A percentile compares a stretch with the other conserved stretches of the same genome.
phyloP scores from a whole-genome alignment of 495 filamentous ascomycete genomes.

The Thozetella sp. region DNA sequence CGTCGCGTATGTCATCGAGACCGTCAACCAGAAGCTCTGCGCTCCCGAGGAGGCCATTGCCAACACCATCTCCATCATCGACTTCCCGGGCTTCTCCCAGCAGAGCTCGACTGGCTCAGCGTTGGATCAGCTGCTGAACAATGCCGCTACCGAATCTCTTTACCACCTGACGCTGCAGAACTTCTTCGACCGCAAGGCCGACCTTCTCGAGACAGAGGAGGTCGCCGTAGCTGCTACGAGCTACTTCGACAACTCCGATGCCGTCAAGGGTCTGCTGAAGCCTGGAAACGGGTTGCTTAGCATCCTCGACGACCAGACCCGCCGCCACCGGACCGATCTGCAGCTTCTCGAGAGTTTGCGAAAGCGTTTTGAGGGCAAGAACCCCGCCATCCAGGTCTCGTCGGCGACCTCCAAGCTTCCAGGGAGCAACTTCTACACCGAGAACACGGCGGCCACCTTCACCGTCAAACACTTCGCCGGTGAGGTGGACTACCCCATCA shows the following conservation, averaged over 20 bases:
- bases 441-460: constrained; percentile 75
- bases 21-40: constrained; percentile 86
- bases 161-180: constrained; percentile 93
- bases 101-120: constrained; percentile 78
- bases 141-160: constrained; percentile 86
- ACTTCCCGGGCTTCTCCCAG: constrained; percentile 95
- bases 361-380: constrained; percentile 93
- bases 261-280: constrained; percentile 87
- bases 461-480: constrained; percentile 94
- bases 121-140: constrained; percentile 92
- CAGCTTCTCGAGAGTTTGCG: constrained; percentile 88
- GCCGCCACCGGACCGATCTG: constrained; percentile 81
- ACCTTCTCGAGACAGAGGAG: constrained; percentile 90
- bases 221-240: constrained; percentile 85
- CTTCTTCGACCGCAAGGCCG: constrained; percentile 92
- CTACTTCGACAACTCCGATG: constrained; percentile 97
- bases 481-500: constrained; percentile 91
- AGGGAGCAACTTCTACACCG: constrained; percentile 80
- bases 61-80: constrained; percentile 93
- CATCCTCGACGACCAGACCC: constrained; percentile 94
- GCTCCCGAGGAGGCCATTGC: constrained; percentile 84
- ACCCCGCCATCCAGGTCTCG: constrained; percentile 81
- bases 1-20: constrained; percentile 90
- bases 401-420: constrained; percentile 67
- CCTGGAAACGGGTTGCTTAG: constrained; percentile 88